Percentiles rank a stretch among this genome's conserved stretches.
These are phyloP conservation scores for Suhomyces anneliseae DNA, from an alignment of 1,139 yeast species.

Conservation along the genomic window DNA sequence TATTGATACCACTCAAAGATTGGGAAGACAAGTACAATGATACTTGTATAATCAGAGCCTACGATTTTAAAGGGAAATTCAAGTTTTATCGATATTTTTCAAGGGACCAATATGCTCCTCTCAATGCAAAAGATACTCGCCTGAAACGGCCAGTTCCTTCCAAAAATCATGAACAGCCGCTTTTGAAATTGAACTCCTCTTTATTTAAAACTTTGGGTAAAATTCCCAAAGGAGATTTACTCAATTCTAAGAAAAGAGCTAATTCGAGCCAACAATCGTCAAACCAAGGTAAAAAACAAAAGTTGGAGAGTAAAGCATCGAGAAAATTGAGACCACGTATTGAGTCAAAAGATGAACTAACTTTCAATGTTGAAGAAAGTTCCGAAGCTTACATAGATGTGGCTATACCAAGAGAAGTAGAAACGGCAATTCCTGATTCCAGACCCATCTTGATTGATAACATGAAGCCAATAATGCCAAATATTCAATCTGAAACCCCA, in stretches of 20 bases:
- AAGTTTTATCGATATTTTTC: constrained; percentile 73
- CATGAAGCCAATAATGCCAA: constrained; percentile 15
- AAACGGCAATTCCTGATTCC: background rate
- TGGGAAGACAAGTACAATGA: constrained; percentile 25
- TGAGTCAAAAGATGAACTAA: background rate
- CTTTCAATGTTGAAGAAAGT: background rate
- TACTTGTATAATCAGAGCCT: constrained; percentile 53
- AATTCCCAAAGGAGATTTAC: constrained; percentile 23
- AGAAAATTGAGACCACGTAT: background rate
- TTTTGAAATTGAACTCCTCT: constrained; percentile 24
- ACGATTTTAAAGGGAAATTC: constrained; percentile 71
- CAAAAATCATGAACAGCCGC: constrained; percentile 7
- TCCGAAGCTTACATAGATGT: background rate
- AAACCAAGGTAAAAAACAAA: constrained; percentile 1
- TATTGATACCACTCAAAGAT: constrained; percentile 23
- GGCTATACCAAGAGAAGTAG: background rate
- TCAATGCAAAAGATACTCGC: constrained; percentile 9
- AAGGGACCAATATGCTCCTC: constrained; percentile 11
- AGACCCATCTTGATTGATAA: constrained; percentile 6
- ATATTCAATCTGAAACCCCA: constrained; percentile 2
- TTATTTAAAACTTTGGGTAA: constrained; percentile 25
- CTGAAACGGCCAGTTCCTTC: constrained; percentile 3
- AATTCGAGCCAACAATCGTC: background rate
- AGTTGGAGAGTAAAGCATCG: constrained; percentile 1
- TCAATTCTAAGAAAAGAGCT: constrained; percentile 16